These are phyloP conservation scores for Aspergillus tanneri DNA, from an alignment of 2,329 filamentous ascomycete species.

Conservation along the genomic window DNA sequence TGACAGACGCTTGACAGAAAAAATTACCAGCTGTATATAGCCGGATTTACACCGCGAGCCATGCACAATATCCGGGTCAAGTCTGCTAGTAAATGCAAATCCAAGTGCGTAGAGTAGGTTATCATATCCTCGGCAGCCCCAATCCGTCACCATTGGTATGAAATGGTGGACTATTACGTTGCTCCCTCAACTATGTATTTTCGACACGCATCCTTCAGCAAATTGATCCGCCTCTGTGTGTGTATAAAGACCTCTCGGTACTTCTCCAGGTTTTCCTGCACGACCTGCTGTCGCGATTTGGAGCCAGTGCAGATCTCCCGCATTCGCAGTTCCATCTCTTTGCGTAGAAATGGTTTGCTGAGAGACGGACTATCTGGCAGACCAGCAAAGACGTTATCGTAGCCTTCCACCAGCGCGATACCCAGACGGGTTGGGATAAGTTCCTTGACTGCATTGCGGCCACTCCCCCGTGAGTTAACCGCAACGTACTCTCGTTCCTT, in stretches of 20 bases:
- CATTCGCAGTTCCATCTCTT: constrained; percentile 98
- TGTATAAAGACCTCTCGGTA: constrained; percentile 85
- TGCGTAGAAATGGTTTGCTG: constrained; percentile 91
- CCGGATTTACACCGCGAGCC: no score
- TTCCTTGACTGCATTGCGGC: constrained; percentile 63
- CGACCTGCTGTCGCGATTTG: constrained; percentile 69
- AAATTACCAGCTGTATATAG: no score
- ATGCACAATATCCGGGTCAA: no score
- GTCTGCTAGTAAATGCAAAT: neutral
- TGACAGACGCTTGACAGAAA: no score
- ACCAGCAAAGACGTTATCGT: constrained; percentile 90
- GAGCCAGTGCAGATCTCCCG: constrained; percentile 91
- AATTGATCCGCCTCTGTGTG: constrained; percentile 70
- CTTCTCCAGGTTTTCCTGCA: constrained; percentile 79
- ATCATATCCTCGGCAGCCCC: neutral
- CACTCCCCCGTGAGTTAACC: constrained; percentile 55
- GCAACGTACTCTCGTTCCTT: constrained; percentile 85
- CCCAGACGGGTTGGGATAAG: constrained; percentile 92
- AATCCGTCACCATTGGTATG: neutral
- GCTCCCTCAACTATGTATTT: constrained; percentile 53
- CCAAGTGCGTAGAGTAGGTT: neutral
- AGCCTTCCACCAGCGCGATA: constrained; percentile 87
- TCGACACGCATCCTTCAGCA: constrained; percentile 59
- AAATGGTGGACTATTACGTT: constrained; percentile 7
- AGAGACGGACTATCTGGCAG: constrained; percentile 65